Base-by-base conservation (phyloP, 495 filamentous ascomycete genomes). In the Apiosordaria backusii region DNA sequence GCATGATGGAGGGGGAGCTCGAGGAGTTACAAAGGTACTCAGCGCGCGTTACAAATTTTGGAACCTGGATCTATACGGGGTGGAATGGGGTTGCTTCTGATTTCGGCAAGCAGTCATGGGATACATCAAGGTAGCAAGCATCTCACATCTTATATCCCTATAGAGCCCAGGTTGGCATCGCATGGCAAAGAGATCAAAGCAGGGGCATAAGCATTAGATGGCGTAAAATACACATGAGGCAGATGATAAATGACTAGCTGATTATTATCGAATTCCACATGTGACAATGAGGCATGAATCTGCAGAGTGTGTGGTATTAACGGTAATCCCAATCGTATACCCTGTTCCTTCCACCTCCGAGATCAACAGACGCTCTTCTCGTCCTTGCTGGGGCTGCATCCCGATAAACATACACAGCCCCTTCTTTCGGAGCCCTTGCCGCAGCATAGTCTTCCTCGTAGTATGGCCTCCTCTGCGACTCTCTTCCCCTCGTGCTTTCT, bases 331-430 rank as follows among this genome's bases (percentile, higher is more conserved):
- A 63, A 3, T 60, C 68, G 29, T 58, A 50, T 13, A 22, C 63
- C 25, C 54, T 63, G 13, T 45, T 67, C 68, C 52, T 67, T 45
- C 24, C 62, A 26, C 21, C 40, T 18, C 45, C 53, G 2, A 40
- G 45, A 19, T 64, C 64, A 26, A 71, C 62, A 1, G 66, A 67
- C 4, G 54, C 63, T 13, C 66, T 23, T 50, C 66, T 54, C 7
- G 55, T 3, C 57, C 61, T 54, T 40, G 55, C 10, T 1, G 57
- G 65, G 1, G 57, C 3, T 13, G 52, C 52, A 26, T 63, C 57
- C 15, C 55, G 66, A 25, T 35, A 65, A 4, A 65, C 35, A 65
- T 71, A 71, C 21, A 65, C 64, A 1, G 58, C 63, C 35, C 60
- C 69, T 1, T 45, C 35, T 45, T 15, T 45, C 35, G 40, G 22